These are phyloP conservation scores for Penicillium simplicissimum DNA, from an alignment of 495 filamentous ascomycete species.

Conservation along the genomic window DNA sequence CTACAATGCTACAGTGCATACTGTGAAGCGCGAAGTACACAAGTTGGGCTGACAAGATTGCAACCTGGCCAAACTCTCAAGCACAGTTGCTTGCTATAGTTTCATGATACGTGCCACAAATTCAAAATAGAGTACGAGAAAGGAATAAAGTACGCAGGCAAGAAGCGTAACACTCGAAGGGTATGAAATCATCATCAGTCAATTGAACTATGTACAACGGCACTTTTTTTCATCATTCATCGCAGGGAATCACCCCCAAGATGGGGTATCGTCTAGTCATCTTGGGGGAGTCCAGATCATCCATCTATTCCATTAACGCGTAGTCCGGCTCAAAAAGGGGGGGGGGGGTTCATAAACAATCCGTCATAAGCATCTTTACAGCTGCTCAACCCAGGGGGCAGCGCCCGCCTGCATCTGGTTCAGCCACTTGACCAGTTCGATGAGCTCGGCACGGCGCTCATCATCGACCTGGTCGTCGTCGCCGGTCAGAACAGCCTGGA, in stretches of 20 bases:
- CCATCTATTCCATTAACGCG: slow-evolving; percentile 44
- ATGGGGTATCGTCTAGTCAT: slow-evolving; percentile 49
- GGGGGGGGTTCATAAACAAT: slow-evolving; percentile 30
- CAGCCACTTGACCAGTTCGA: slow-evolving; percentile 71
- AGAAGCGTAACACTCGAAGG: not conserved
- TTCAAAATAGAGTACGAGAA: too few relatives aligned
- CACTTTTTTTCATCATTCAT: slow-evolving; percentile 44
- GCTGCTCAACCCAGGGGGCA: slow-evolving; percentile 48
- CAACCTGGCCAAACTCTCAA: not conserved
- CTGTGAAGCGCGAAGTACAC: not conserved
- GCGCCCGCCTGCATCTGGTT: slow-evolving; percentile 53
- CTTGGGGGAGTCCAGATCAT: slow-evolving; percentile 34
- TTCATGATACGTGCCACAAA: not conserved
- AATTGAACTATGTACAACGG: slow-evolving; percentile 35
- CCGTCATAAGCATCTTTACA: slow-evolving; percentile 29
- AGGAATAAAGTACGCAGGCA: not conserved
- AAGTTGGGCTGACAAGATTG: not conserved
- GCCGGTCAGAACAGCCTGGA: slow-evolving; percentile 74
- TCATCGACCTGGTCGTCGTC: slow-evolving; percentile 83
- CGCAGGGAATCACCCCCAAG: slow-evolving; percentile 26
- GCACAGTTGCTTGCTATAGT: not conserved
- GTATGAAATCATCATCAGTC: slow-evolving; percentile 9
- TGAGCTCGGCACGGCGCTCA: slow-evolving; percentile 69
- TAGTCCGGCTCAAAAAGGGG: slow-evolving; percentile 19
- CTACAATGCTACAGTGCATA: not conserved